A percentile compares a stretch with the other conserved stretches of the same genome.
phyloP scores from a whole-genome alignment of 306 rosid genomes.

The Casuarina cunninghamiana region DNA sequence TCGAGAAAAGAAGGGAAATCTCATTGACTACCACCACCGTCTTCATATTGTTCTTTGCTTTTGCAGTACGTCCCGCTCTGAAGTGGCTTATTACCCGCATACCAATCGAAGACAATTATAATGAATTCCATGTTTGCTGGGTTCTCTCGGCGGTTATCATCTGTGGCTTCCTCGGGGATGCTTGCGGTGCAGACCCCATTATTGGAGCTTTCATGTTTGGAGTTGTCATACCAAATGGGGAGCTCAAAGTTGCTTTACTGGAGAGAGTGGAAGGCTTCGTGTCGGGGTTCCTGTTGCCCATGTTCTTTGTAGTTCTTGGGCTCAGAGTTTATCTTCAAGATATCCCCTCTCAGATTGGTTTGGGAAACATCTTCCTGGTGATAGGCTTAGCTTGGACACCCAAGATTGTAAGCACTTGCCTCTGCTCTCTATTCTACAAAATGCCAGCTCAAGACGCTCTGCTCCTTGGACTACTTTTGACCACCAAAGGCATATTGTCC shows the following conservation, averaged over 20 bases:
- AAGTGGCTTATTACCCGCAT: constrained; percentile 20
- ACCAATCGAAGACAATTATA: constrained; percentile 30
- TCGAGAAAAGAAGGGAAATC: constrained; percentile 4
- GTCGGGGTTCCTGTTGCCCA: constrained; percentile 32
- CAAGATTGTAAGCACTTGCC: constrained; percentile 36
- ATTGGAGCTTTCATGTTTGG: constrained; percentile 48
- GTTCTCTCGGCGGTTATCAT: constrained; percentile 28
- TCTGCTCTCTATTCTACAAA: constrained; percentile 27
- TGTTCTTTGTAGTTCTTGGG: constrained; percentile 37
- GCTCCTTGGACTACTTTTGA: constrained; percentile 43
- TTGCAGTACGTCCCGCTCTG: constrained; percentile 32
- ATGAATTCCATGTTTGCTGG: constrained; percentile 27
- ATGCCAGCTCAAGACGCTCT: constrained; percentile 34
- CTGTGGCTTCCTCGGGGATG: constrained; percentile 23
- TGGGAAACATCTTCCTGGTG: background rate
- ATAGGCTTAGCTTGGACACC: constrained; percentile 20
- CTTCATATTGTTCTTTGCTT: constrained; percentile 10
- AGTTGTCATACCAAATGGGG: constrained; percentile 48
- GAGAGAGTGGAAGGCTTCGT: constrained; percentile 38
- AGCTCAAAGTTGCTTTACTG: constrained; percentile 26
- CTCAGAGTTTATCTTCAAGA: constrained; percentile 13
- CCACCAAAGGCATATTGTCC: constrained; percentile 42
- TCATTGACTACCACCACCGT: constrained; percentile 9
- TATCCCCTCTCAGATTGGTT: background rate
- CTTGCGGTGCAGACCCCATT: constrained; percentile 37